Evolutionary conservation across 805 yeast species (phyloP).

Genomic region (Scheffersomyces lignosus): DNA sequence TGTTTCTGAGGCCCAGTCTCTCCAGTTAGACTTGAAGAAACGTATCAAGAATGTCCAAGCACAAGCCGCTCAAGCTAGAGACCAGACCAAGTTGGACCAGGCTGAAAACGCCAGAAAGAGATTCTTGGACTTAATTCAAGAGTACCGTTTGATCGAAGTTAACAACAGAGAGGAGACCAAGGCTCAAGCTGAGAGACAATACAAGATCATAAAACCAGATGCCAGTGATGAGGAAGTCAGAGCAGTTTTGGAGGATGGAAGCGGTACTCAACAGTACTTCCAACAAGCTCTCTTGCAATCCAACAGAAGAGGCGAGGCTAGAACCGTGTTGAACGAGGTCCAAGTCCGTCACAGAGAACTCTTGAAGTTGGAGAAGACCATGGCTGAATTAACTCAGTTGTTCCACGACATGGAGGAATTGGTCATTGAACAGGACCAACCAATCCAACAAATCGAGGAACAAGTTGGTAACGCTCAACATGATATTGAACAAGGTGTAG

Average conservation of each 20-base stretch:
- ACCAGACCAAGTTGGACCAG: slow-evolving; percentile 82
- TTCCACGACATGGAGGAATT: slow-evolving; percentile 95
- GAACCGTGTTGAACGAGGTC: slow-evolving; percentile 92
- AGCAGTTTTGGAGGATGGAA: slow-evolving; percentile 77
- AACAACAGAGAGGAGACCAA: slow-evolving; percentile 81
- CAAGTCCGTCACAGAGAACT: slow-evolving; percentile 94
- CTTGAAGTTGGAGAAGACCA: slow-evolving; percentile 89
- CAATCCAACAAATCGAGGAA: slow-evolving; percentile 78
- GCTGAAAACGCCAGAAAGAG: slow-evolving; percentile 85
- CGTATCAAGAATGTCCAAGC: slow-evolving; percentile 78
- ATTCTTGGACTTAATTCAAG: slow-evolving; percentile 84
- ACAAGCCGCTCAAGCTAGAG: slow-evolving; percentile 55
- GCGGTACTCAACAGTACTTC: slow-evolving; percentile 84
- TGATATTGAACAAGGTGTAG: slow-evolving; percentile 91
- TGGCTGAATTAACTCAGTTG: slow-evolving; percentile 92
- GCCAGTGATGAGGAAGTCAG: slow-evolving; percentile 82
- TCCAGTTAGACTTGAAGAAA: slow-evolving; percentile 72
- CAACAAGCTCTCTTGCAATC: slow-evolving; percentile 88
- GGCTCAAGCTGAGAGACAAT: slow-evolving; percentile 90
- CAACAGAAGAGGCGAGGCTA: slow-evolving; percentile 91
- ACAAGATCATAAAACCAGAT: slow-evolving; percentile 82
- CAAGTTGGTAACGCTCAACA: slow-evolving; percentile 81
- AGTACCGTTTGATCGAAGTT: slow-evolving; percentile 82
- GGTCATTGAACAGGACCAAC: slow-evolving; percentile 92
- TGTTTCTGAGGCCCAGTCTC: slow-evolving; percentile 73